Evolutionary conservation across 2,329 filamentous ascomycete genomes (phyloP), one percentile per base, ranked within the genome.

Genomic region (Aspergillus viridinutans): DNA sequence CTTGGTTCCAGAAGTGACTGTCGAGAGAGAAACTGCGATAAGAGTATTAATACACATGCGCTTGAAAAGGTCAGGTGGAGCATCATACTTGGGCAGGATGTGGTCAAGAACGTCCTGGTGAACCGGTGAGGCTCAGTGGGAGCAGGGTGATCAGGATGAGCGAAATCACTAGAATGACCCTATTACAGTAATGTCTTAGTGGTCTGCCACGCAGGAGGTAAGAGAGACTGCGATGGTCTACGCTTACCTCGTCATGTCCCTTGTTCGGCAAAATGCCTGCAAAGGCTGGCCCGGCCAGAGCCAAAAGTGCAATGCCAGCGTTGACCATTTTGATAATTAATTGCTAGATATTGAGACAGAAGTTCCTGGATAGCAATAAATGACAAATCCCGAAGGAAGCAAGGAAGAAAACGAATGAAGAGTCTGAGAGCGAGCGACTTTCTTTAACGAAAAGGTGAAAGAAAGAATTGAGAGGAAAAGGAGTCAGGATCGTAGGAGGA

Each of bases 261-360:
- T 63, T 61, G 48, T 58, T 61, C 52, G 67, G 62, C 52, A 72
- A 66, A 49, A 74, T 65, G 61, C 70, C 71, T 50, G 70, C 72
- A 50, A 74, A 65, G 49, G 68, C 71, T 43, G 71, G 71, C 63
- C 66, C 66, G 56, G 70, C 67, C 59, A 74, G 63, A 53, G 69
- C 71, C 64, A 74, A 58, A 55, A 74, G 58, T 58, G 71, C 67
- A 62, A 73, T 53, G 62, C 67, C 65, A 60, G 60, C 61, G 53
- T 72, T 71, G 59, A 74, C 67, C 72, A 74, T 74, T 59, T 68
- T 63, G 69, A 62, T 58, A 57, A 35, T 35, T 35, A 14, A 35
- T 35, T 17, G 14, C 48, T 57, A 35, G 21, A 61, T 53, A 53
- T 55, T 45, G 63, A 50, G 54, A 55, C 54, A 54, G 26, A 52